phyloP scores from a whole-genome alignment of 345 rosid genomes.

The Dovyalis caffra region DNA sequence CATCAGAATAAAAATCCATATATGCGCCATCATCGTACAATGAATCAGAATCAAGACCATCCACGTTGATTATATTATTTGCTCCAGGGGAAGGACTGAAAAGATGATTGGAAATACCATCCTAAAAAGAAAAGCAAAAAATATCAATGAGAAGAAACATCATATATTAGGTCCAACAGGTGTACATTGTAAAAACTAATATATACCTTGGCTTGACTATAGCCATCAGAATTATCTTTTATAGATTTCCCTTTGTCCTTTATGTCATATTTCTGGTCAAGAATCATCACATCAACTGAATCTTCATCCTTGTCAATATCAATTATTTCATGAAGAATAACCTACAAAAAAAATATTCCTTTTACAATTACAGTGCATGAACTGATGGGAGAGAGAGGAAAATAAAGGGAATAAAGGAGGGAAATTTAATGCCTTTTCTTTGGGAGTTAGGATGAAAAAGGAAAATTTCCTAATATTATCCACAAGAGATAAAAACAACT shows the following conservation, averaged over 20 bases:
- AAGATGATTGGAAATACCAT: constrained; percentile 3
- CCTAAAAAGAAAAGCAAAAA: constrained; percentile 7
- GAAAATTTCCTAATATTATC: background rate
- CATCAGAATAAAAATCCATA: constrained; percentile 26
- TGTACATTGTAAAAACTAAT: background rate
- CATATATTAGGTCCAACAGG: background rate
- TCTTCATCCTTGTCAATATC: constrained; percentile 57
- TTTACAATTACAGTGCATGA: background rate
- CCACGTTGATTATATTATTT: constrained; percentile 33
- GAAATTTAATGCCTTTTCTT: background rate
- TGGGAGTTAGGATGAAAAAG: background rate
- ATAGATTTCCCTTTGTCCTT: constrained; percentile 66
- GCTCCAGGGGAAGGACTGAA: constrained; percentile 25
- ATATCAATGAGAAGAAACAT: background rate
- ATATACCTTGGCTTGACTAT: constrained; percentile 31
- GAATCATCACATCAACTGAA: constrained; percentile 36
- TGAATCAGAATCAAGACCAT: constrained; percentile 31
- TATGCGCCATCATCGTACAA: constrained; percentile 26
- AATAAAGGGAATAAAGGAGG: background rate
- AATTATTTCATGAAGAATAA: constrained; percentile 44
- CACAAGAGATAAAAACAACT: background rate
- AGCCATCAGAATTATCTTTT: constrained; percentile 26
- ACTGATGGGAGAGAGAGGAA: background rate
- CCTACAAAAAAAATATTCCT: constrained; percentile 34
- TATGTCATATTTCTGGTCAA: constrained; percentile 34